Conservation (phyloP, 1,139 yeast genomes). For the Suhomyces bribrorum region DNA sequence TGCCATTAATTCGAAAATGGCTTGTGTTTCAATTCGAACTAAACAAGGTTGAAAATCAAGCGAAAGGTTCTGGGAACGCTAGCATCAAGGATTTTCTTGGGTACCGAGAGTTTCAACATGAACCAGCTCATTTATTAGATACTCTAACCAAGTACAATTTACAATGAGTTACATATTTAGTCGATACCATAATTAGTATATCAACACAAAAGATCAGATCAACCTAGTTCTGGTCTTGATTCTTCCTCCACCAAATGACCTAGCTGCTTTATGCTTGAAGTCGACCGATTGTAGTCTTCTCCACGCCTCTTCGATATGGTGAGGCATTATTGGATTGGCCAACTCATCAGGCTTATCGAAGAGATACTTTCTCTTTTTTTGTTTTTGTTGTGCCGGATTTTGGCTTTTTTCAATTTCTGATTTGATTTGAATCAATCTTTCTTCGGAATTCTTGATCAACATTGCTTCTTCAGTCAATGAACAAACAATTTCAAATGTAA, state of each 20-base stretch:
- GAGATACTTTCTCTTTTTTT: constrained; percentile 53
- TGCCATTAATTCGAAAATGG: constrained; percentile 41
- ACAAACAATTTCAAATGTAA: constrained; percentile 96
- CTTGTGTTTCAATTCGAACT: constrained; percentile 32
- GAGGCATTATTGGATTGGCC: constrained; percentile 77
- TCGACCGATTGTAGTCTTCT: constrained; percentile 69
- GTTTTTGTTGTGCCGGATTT: constrained; percentile 20
- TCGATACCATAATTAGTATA: not conserved
- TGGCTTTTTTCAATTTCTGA: constrained; percentile 32
- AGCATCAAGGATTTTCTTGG: constrained; percentile 32
- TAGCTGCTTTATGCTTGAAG: constrained; percentile 62
- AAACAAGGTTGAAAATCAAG: constrained; percentile 26
- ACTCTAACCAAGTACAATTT: constrained; percentile 7
- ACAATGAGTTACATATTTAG: not conserved
- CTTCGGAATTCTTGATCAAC: constrained; percentile 72
- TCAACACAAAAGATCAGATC: constrained; percentile 28
- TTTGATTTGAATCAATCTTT: constrained; percentile 39
- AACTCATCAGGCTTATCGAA: constrained; percentile 92
- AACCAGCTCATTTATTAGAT: constrained; percentile 13
- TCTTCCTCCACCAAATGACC: constrained; percentile 78
- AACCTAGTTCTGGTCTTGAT: constrained; percentile 44
- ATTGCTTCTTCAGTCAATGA: constrained; percentile 91
- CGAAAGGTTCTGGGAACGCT: constrained; percentile 16
- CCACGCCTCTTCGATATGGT: constrained; percentile 92
- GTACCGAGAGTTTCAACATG: constrained; percentile 41